Percentiles rank a stretch among this genome's conserved stretches.
These are phyloP conservation scores for Penicillium freii DNA, from an alignment of 2,329 filamentous ascomycete genomes.

Conservation along the genomic window DNA sequence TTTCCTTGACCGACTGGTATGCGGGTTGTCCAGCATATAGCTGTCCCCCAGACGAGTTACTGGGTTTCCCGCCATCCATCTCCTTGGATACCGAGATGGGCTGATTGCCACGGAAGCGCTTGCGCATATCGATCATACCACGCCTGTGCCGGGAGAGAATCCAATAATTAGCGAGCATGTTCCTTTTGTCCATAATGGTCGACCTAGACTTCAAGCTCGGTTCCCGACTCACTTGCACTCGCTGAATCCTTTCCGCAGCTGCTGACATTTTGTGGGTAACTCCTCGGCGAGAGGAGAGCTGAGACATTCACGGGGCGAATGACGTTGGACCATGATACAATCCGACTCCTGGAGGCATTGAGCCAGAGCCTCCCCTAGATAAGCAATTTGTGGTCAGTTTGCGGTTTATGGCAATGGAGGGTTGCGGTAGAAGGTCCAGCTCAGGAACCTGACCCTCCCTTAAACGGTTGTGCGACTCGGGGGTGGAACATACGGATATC, in stretches of 20 bases:
- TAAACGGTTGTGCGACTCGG: background rate
- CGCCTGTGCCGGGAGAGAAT: conserved; percentile 46
- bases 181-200: background rate
- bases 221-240: conserved; percentile 69
- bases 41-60: conserved; percentile 55
- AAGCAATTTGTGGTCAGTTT: conserved; percentile 20
- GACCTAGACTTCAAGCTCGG: background rate
- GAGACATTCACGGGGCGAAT: conserved; percentile 84
- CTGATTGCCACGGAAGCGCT: conserved; percentile 92
- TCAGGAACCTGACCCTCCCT: background rate
- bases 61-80: conserved; percentile 52
- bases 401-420: conserved; percentile 4
- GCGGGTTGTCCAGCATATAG: conserved; percentile 76
- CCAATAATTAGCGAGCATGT: conserved; percentile 6
- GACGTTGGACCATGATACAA: conserved; percentile 89
- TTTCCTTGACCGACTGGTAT: conserved; percentile 64
- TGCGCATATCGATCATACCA: conserved; percentile 97
- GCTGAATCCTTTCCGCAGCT: conserved; percentile 87
- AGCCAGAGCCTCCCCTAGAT: conserved; percentile 80
- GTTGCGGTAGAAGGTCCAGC: conserved; percentile 1
- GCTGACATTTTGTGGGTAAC: conserved; percentile 83
- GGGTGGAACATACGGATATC: conserved; percentile 72
- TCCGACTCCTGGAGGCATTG: conserved; percentile 94
- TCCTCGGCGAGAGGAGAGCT: conserved; percentile 75
- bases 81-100: conserved; percentile 70